Base-by-base conservation (phyloP, 345 rosid genomes). In the Brassica incana region DNA sequence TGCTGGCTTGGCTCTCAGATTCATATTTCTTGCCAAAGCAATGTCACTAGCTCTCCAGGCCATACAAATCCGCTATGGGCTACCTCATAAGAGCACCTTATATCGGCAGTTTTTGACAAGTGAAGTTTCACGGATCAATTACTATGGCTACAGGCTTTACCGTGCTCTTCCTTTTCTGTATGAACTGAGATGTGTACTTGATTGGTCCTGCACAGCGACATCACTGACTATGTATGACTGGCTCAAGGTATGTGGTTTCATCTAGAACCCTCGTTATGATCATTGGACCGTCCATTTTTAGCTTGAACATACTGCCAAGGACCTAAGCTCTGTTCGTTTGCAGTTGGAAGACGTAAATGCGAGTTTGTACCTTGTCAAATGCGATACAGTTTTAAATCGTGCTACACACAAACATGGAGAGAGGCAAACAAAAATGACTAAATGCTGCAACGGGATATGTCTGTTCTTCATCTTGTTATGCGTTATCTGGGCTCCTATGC, bases 401-500 rank as follows among this genome's bases (percentile, higher is more conserved):
- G 94, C 94, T 30, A 81, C 30, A 72, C 97, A 93, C 87, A 90
- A 81, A 87, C 99, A 84, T 76, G 99, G 99, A 79, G 91, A 88
- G 74, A 95, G 84, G 84, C 99, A 95, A 84, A 86, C 92, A 38
- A 89, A 82, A 85, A 88, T 90, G 89, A 93, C 98, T 82, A 95
- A 95, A 87, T 95, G 97, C 81, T 91, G 96, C 94, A 95, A 84
- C 56, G 99, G 99, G 67, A 91, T 95, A 76, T 91, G 96, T 81
- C 84, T 95, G 50, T 95, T 95, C 87, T 93, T 93, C 89, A 84
- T 95, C 83, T 82, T 95, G 80, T 74, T 95, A 61, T 91, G 92
- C 71, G 97, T 91, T 70, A 93, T 95, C 75, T 95, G 99, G 99
- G 94, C 99, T 73, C 99, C 99, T 65, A 95, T 95, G 99, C 93